Percentiles rank a stretch among this genome's conserved stretches.
phyloP scores from a whole-genome alignment of 345 rosid genomes.

The Populus davidiana region DNA sequence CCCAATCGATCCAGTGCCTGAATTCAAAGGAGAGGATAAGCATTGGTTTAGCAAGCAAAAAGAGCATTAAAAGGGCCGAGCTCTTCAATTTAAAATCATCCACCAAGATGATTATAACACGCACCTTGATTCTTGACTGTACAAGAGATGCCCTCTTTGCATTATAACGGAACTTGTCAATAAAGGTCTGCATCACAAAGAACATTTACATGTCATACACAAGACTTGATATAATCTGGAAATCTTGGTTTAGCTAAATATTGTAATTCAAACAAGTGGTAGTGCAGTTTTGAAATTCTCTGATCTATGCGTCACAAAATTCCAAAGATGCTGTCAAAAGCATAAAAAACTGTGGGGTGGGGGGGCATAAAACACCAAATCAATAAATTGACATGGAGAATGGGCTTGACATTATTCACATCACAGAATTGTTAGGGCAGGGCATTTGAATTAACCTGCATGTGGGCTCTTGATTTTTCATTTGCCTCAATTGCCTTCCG shows the following conservation, averaged over 20 bases:
- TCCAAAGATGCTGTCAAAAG: neutral
- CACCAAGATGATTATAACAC: constrained; percentile 7
- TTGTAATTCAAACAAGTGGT: neutral
- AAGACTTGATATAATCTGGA: neutral
- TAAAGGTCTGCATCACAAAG: constrained; percentile 64
- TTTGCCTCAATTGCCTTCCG: constrained; percentile 87
- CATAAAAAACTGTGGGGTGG: neutral
- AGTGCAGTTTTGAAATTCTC: neutral
- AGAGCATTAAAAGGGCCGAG: neutral
- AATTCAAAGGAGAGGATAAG: constrained; percentile 20
- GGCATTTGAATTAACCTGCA: constrained; percentile 64
- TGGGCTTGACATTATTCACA: neutral
- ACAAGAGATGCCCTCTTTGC: constrained; percentile 99
- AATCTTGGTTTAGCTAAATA: neutral
- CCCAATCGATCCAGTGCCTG: constrained; percentile 96
- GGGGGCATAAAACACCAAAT: neutral
- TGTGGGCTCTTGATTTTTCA: constrained; percentile 77
- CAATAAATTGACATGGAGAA: neutral
- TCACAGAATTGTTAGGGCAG: neutral
- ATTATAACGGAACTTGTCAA: constrained; percentile 96
- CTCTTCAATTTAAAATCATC: constrained; percentile 8
- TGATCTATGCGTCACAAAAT: neutral
- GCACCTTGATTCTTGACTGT: constrained; percentile 98
- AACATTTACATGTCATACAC: constrained; percentile 12
- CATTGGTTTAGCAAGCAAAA: neutral